These are phyloP conservation scores for Pseudoscleropodium purum DNA, from an alignment of 225 moss, liverwort and hornwort genomes.

Conservation along the genomic window DNA sequence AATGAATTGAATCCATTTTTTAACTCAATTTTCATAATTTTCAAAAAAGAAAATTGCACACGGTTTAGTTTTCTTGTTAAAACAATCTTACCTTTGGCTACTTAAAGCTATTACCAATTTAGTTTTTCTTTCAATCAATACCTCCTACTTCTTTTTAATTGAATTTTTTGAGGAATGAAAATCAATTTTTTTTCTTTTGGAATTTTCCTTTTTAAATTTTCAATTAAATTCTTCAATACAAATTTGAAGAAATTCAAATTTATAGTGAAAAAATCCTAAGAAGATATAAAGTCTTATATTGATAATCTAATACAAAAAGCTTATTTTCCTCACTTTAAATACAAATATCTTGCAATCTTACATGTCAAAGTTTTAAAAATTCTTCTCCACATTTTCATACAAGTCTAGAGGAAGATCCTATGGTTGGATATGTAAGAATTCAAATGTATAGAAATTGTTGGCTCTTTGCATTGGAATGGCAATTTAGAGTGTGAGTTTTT, in stretches of 20 bases:
- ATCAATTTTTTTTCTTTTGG: not conserved
- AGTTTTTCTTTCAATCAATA: not conserved
- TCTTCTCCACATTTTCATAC: too few species aligned
- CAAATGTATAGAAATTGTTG: not conserved
- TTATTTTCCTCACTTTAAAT: not conserved
- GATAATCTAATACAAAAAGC: not conserved
- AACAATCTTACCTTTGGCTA: not conserved
- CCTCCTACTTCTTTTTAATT: too few species aligned
- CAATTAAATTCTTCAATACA: not conserved
- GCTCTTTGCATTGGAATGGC: not conserved
- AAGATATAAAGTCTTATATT: not conserved
- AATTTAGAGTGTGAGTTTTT: not conserved
- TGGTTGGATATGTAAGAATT: not conserved
- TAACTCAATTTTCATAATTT: not conserved
- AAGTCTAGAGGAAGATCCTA: not conserved
- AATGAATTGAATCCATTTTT: not conserved
- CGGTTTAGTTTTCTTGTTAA: not conserved
- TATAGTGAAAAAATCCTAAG: not conserved
- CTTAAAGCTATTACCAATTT: fast-evolving
- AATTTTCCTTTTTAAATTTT: not conserved
- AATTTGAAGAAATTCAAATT: not conserved
- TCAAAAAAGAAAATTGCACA: fast-evolving
- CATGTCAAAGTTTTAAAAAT: not conserved
- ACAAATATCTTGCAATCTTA: not conserved
- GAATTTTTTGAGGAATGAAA: not conserved